Conservation (phyloP, 225 moss, liverwort and hornwort genomes). For the Polytrichum formosum region DNA sequence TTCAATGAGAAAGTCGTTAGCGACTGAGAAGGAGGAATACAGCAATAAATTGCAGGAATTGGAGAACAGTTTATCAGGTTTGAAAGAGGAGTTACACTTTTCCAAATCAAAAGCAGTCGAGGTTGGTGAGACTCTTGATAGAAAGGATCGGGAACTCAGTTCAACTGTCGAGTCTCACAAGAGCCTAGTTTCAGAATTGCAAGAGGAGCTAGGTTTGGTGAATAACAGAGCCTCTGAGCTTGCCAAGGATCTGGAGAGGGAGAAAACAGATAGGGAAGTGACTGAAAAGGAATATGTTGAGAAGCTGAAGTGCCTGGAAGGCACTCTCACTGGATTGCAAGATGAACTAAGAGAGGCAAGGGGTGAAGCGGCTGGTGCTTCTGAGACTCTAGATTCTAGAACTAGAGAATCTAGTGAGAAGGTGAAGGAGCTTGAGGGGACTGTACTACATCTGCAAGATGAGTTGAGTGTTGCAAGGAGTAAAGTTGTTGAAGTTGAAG, state of each 20-base stretch:
- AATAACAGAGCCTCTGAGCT: constrained; percentile 26
- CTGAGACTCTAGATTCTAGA: constrained; percentile 18
- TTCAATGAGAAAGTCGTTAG: constrained; percentile 5
- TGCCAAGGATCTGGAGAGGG: constrained; percentile 24
- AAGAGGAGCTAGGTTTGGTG: constrained; percentile 21
- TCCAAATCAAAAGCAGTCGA: background rate
- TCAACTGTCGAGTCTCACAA: constrained; percentile 15
- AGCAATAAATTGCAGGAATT: constrained; percentile 22
- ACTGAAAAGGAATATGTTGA: constrained; percentile 14
- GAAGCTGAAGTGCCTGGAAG: constrained; percentile 22
- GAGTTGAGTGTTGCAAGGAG: constrained; percentile 21
- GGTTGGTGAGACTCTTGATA: background rate
- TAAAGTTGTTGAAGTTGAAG: constrained; percentile 25
- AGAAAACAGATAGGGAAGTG: constrained; percentile 15
- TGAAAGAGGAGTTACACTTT: constrained; percentile 8
- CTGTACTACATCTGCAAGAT: constrained; percentile 22
- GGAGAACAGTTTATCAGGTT: constrained; percentile 18
- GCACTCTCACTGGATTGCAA: constrained; percentile 17
- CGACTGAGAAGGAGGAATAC: constrained; percentile 15
- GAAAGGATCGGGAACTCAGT: background rate
- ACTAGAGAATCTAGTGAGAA: constrained; percentile 25
- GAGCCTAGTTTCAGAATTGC: constrained; percentile 20
- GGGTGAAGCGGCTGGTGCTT: constrained; percentile 12
- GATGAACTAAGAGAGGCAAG: constrained; percentile 26
- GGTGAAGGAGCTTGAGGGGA: constrained; percentile 22